Evolutionary conservation across 805 yeast species (phyloP).

Genomic region (Ogataea salicorniae): DNA sequence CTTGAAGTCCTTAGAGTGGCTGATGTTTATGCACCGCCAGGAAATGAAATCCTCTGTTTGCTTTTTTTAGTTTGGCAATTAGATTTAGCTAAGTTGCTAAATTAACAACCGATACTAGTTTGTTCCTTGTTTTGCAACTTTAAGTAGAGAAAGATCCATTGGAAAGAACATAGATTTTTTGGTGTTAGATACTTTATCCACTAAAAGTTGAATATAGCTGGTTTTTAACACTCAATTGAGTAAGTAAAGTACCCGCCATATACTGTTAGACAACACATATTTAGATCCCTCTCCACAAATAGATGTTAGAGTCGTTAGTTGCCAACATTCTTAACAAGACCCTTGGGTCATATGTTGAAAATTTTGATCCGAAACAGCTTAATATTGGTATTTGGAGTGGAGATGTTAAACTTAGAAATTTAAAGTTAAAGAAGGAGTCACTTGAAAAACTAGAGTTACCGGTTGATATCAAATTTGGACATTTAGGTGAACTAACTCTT

Average conservation of each 20-base stretch:
- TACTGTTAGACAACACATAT: neutral
- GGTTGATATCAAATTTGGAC: constrained; percentile 82
- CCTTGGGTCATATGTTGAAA: constrained; percentile 76
- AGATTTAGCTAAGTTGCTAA: too few species aligned
- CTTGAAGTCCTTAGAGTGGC: too few species aligned
- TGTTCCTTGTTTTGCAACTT: too few species aligned
- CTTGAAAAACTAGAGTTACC: constrained; percentile 84
- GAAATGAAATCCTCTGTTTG: too few species aligned
- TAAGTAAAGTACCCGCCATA: neutral
- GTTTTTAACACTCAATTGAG: neutral
- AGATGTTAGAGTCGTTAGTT: constrained; percentile 62
- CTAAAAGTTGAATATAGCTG: neutral
- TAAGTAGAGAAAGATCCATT: too few species aligned
- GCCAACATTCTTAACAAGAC: constrained; percentile 59
- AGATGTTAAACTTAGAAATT: constrained; percentile 78
- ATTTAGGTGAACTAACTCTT: constrained; percentile 79
- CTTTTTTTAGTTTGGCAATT: too few species aligned
- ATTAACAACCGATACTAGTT: too few species aligned
- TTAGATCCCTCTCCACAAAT: neutral
- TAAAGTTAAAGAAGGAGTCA: constrained; percentile 81
- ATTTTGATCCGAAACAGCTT: constrained; percentile 91
- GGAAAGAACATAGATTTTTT: too few species aligned
- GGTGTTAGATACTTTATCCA: neutral
- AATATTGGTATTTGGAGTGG: constrained; percentile 98
- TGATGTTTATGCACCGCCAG: too few species aligned